Evolutionary conservation across 2,329 filamentous ascomycete genomes (phyloP).

Genomic region (Cadophora malorum): DNA sequence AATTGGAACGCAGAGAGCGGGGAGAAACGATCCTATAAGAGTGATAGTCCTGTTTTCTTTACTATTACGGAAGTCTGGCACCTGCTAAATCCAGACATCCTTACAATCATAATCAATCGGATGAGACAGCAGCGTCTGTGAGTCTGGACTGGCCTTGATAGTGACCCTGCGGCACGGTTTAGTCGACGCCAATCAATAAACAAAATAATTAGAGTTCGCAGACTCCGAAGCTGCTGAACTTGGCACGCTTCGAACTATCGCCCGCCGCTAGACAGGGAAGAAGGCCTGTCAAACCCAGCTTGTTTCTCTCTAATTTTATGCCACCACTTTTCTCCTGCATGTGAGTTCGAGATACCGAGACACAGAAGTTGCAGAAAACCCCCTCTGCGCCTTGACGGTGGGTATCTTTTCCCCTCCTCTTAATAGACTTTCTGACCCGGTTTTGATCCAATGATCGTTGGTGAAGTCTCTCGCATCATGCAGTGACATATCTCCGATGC

Average conservation of each 20-base stretch:
- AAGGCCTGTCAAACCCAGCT: not conserved
- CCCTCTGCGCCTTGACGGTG: slow-evolving; percentile 15
- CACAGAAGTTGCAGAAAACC: not conserved
- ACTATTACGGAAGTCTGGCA: not conserved
- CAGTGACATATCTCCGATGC: slow-evolving; percentile 7
- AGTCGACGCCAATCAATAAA: slow-evolving; percentile 13
- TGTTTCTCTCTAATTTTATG: slow-evolving; percentile 5
- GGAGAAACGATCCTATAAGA: slow-evolving; percentile 5
- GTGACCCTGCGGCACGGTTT: not conserved
- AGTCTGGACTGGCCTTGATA: slow-evolving; percentile 4
- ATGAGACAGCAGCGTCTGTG: slow-evolving; percentile 10
- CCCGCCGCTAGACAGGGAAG: slow-evolving; percentile 8
- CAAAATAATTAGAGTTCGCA: not conserved
- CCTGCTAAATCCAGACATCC: not conserved
- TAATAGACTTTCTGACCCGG: not conserved
- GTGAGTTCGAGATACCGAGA: slow-evolving; percentile 6
- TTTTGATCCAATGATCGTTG: not conserved
- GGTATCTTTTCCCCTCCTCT: not conserved
- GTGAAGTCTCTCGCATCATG: not conserved
- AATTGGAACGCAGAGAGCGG: not conserved
- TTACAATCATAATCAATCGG: slow-evolving; percentile 1
- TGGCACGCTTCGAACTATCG: not conserved
- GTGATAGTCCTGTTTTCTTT: not conserved
- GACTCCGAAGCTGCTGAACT: not conserved
- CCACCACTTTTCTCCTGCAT: not conserved